phyloP scores from a whole-genome alignment of 257 asterid genomes.

The Nicotiana tabacum region DNA sequence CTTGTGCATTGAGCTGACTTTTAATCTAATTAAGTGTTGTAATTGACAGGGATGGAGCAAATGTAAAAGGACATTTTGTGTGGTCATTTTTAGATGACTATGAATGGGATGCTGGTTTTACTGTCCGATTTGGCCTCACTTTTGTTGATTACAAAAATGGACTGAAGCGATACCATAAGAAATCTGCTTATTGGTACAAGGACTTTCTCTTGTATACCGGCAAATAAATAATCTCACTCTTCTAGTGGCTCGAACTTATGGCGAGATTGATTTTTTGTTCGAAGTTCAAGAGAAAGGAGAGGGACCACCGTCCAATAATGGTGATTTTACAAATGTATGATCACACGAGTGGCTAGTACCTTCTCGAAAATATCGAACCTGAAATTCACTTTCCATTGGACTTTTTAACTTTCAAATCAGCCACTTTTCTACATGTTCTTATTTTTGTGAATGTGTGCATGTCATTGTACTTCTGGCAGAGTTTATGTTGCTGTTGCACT shows the following conservation, averaged over 20 bases:
- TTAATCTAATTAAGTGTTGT: too few species aligned
- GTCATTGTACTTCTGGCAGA: not conserved
- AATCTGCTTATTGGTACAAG: not conserved
- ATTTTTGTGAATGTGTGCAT: not conserved
- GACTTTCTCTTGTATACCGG: constrained; percentile 9
- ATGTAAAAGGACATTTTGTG: constrained; percentile 23
- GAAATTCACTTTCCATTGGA: too few species aligned
- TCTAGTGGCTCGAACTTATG: not conserved
- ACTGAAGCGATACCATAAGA: constrained; percentile 12
- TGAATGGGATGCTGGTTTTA: constrained; percentile 32
- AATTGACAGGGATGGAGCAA: constrained; percentile 26
- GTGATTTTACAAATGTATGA: too few species aligned
- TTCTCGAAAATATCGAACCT: too few species aligned
- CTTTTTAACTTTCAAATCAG: too few species aligned
- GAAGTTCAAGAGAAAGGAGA: too few species aligned
- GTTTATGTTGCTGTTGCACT: not conserved
- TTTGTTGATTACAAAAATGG: constrained; percentile 19
- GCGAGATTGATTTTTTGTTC: too few species aligned
- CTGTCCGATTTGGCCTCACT: constrained; percentile 22
- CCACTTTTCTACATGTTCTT: too few species aligned
- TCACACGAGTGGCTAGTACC: too few species aligned
- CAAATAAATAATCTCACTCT: not conserved
- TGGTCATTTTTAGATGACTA: constrained; percentile 25
- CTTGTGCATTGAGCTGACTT: too few species aligned
- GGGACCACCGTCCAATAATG: too few species aligned